Evolutionary conservation across 768 basidiomycete species (phyloP), one percentile per base, ranked within the genome.

Genomic region (Obba rivulosa): DNA sequence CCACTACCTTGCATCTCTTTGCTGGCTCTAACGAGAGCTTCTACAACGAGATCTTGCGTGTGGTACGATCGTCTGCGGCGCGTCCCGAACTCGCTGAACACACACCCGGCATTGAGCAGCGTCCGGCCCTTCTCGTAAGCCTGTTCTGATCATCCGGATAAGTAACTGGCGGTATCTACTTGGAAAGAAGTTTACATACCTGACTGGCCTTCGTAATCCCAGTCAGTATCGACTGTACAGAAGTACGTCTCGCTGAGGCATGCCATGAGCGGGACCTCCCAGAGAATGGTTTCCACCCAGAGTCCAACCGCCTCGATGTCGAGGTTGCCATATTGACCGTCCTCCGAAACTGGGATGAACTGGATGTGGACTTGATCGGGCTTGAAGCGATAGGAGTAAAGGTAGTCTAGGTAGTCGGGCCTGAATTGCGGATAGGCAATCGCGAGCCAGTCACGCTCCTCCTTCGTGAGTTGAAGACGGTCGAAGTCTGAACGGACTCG

Each of bases 201-300:
- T 66, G 79, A 72, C 66, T 92, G 91, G 4, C 83, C 81, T n/a
- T 85, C 80, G 52, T 92, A 82, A 46, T 66, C 78, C 95, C 95
- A 99, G 58, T 94, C 85, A 1, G 74, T 85, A 56, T 78, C 77
- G 34, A 80, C 83, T 16, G 76, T 74, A 17, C 68, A 74, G 68
- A 95, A 99, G 68, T 91, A 95, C 17, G 82, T 80, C 64, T 99
- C 92, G 59, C 89, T 92, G 43, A 99, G 71, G 53, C 82, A 82
- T 13, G 92, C 83, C 92, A 98, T 93, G 43, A 98, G 70, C 1
- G 92, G 94, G 1, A 97, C 92, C 69, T 98, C 96, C 83, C 95
- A 99, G 22, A 96, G 70, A 49, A 98, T 95, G 7, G 88, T 77
- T 55, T 93, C 89, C 0, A 68, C 67, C 92, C 92, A 94, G 4